Base-by-base conservation (phyloP, 768 basidiomycete genomes). In the Termitomyces sp. region DNA sequence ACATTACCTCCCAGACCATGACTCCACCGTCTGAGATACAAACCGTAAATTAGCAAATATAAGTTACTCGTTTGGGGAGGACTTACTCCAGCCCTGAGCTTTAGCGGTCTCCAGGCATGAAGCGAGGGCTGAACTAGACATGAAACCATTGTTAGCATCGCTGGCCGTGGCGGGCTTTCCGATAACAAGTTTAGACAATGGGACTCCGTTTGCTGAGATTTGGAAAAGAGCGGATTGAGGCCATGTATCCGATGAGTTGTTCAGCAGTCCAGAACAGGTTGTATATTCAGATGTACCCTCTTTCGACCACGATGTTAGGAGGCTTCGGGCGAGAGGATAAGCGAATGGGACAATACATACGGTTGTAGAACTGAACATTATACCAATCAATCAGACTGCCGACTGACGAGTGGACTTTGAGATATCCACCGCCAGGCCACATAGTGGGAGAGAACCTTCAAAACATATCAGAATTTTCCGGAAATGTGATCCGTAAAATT, bases 301-400 rank as follows among this genome's bases (percentile, higher is more conserved):
- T 87, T 67, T 20, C 14, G 34, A 59, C 9, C 26, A 53, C 13
- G 57, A 14, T n/a, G 14, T 56, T 24, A 62, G 57, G 55, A 48
- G 30, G 10, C 13, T 20, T 18, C 56, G 59, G 50, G 30, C 27
- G 3, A 46, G 12, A 36, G n/a, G 13, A 5, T 5, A 10, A 49
- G 32, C 32, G 8, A 37, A 49, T 20, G 13, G 37, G 40, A 13
- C 16, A 44, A 33, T 10, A 67, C 77, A 62, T 56, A 79, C 78
- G 77, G 58, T 81, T 79, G 57, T 81, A 79, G 63, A 79, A 79
- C 72, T 84, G 77, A 50, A 79, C 63, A 58, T 82, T 81, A 64
- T 82, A 86, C 81, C 85, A 89, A 68, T 88, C 87, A 64, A 88
- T 88, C 22, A 80, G 68, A 60, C 67, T 72, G 6, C 86, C 86